Evolutionary conservation across 2,329 filamentous ascomycete species (phyloP).

Genomic region (Hymenoscyphus linearis): DNA sequence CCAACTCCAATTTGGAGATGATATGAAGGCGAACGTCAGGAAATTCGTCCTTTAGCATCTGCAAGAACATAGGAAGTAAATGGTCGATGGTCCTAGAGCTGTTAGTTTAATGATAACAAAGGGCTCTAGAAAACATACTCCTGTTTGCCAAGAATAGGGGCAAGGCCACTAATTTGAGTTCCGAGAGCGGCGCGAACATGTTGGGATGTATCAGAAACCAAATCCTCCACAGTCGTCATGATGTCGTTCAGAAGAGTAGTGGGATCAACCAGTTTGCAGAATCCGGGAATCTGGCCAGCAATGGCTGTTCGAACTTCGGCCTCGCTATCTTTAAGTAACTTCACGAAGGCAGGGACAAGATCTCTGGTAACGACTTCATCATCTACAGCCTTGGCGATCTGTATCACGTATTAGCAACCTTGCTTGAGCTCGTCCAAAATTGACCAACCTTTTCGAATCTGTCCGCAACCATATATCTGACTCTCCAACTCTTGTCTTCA

Average conservation of each 20-base stretch:
- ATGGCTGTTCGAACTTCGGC: slow-evolving; percentile 96
- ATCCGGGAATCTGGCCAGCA: slow-evolving; percentile 93
- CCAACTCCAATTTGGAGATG: slow-evolving; percentile 98
- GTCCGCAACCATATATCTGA: slow-evolving; percentile 98
- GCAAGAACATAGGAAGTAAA: slow-evolving; percentile 95
- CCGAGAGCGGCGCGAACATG: slow-evolving; percentile 93
- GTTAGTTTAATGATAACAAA: slow-evolving; percentile 9
- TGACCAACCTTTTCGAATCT: slow-evolving; percentile 83
- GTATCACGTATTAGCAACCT: slow-evolving; percentile 34
- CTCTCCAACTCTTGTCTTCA: slow-evolving; percentile 99
- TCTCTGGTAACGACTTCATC: slow-evolving; percentile 93
- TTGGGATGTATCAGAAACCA: slow-evolving; percentile 93
- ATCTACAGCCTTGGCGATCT: slow-evolving; percentile 98
- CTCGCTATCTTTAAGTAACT: slow-evolving; percentile 95
- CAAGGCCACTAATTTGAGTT: slow-evolving; percentile 93
- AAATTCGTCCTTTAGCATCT: slow-evolving; percentile 99
- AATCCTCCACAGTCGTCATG: slow-evolving; percentile 92
- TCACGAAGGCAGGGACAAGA: slow-evolving; percentile 93
- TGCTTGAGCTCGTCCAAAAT: neutral
- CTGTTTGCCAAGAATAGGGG: slow-evolving; percentile 95
- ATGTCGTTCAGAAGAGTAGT: slow-evolving; percentile 89
- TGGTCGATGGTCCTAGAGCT: slow-evolving; percentile 79
- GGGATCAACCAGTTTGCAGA: slow-evolving; percentile 84
- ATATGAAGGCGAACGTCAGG: slow-evolving; percentile 97
- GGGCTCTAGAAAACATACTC: slow-evolving; percentile 57